These are phyloP conservation scores for Neurospora africana DNA, from an alignment of 495 filamentous ascomycete genomes.

Conservation along the genomic window DNA sequence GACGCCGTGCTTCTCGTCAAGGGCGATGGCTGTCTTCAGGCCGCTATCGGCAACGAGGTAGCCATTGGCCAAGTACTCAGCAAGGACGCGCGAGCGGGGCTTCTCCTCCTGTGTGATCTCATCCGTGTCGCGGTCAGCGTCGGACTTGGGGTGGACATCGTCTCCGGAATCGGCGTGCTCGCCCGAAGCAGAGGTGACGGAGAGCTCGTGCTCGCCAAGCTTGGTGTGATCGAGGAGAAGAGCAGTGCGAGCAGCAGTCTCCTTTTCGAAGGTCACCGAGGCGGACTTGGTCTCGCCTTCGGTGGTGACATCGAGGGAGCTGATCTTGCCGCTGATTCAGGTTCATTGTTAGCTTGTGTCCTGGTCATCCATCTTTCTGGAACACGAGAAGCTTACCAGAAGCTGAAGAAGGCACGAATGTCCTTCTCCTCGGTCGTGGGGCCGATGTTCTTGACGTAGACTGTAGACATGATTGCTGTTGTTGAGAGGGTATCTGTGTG, in stretches of 20 bases:
- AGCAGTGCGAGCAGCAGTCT: slow-evolving; percentile 89
- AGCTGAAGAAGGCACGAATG: slow-evolving; percentile 94
- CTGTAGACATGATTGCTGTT: slow-evolving; percentile 22
- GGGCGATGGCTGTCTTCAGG: slow-evolving; percentile 70
- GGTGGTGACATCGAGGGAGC: slow-evolving; percentile 62
- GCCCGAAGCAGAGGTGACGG: slow-evolving; percentile 49
- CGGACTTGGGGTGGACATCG: slow-evolving; percentile 42
- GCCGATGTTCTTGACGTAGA: slow-evolving; percentile 71
- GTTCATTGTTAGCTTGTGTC: neutral
- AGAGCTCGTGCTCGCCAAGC: slow-evolving; percentile 70
- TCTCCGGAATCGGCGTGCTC: slow-evolving; percentile 40
- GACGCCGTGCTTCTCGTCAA: slow-evolving; percentile 87
- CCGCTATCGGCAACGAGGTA: slow-evolving; percentile 80
- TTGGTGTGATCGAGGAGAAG: slow-evolving; percentile 93
- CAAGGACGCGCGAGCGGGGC: slow-evolving; percentile 80
- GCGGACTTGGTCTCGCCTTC: slow-evolving; percentile 62
- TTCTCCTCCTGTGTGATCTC: slow-evolving; percentile 81
- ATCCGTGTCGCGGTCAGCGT: slow-evolving; percentile 49
- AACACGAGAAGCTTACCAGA: slow-evolving; percentile 56
- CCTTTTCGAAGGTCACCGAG: slow-evolving; percentile 90
- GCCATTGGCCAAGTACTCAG: slow-evolving; percentile 91
- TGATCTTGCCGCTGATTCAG: slow-evolving; percentile 73
- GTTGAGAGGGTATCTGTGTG: slow-evolving; percentile 1
- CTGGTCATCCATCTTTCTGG: neutral
- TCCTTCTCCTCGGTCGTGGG: slow-evolving; percentile 73